A percentile compares a stretch with the other conserved stretches of the same genome.
Evolutionary conservation across 1,284 basidiomycete genomes (phyloP).

Genomic region (Cryptococcus sp.): DNA sequence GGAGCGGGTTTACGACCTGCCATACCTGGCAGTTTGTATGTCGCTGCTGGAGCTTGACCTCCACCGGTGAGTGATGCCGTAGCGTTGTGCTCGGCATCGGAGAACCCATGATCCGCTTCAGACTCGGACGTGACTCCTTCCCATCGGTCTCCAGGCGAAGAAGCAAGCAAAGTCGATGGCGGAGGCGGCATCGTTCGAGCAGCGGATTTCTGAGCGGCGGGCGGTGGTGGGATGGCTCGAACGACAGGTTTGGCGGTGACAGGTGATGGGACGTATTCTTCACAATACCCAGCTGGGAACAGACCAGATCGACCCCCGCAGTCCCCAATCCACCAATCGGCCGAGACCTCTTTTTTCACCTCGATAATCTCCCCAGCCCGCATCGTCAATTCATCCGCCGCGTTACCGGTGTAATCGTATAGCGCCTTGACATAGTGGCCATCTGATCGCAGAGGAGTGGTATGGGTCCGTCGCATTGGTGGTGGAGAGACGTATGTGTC

Average conservation of each 20-base stretch:
- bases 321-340: constrained; percentile 82
- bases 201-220: background rate
- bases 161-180: constrained; percentile 17
- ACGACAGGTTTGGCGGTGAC: constrained; percentile 5
- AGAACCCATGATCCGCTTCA: constrained; percentile 24
- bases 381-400: constrained; percentile 66
- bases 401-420: constrained; percentile 64
- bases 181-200: constrained; percentile 1
- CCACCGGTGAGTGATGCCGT: constrained; percentile 22
- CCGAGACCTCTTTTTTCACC: constrained; percentile 67
- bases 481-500: constrained; percentile 15
- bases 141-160: constrained; percentile 8
- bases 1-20: constrained; percentile 48
- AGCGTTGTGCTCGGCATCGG: constrained; percentile 25
- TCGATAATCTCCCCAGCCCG: constrained; percentile 64
- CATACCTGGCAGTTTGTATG: constrained; percentile 4
- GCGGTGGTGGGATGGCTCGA: constrained; percentile 14
- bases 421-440: constrained; percentile 55
- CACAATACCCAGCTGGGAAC: constrained; percentile 69
- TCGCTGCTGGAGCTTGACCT: constrained; percentile 14
- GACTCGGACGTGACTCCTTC: constrained; percentile 17
- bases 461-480: constrained; percentile 27
- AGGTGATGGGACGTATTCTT: constrained; percentile 46
- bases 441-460: constrained; percentile 25
- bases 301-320: constrained; percentile 60